Percentiles rank a stretch among this genome's conserved stretches.
Conservation (phyloP, 2,329 filamentous ascomycete genomes). For the Arthrocladium fulminans region DNA sequence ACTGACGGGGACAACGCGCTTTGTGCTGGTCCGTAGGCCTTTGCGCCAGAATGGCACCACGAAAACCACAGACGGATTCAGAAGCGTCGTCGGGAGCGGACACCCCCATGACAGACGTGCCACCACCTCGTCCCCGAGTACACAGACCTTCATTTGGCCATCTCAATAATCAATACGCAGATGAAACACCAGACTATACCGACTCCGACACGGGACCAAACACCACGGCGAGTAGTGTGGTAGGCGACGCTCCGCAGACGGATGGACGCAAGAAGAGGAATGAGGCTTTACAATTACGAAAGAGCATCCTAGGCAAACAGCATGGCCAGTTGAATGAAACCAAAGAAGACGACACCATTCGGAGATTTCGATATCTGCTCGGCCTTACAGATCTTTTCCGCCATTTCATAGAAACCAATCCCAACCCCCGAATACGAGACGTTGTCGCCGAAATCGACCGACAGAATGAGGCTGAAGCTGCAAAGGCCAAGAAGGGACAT, state of each 20-base stretch:
- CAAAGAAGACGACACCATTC: conserved; percentile 93
- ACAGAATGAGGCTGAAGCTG: conserved; percentile 67
- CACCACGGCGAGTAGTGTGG: conserved; percentile 72
- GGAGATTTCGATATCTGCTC: conserved; percentile 86
- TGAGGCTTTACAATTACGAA: conserved; percentile 79
- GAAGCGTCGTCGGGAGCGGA: conserved; percentile 37
- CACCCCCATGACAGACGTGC: conserved; percentile 38
- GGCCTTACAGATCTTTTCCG: conserved; percentile 95
- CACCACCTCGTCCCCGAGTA: conserved; percentile 13
- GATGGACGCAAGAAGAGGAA: conserved; percentile 81
- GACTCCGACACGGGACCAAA: conserved; percentile 56
- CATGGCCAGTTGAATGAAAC: conserved; percentile 85
- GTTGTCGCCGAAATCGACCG: conserved; percentile 92
- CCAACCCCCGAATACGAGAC: conserved; percentile 86
- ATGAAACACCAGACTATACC: conserved; percentile 57
- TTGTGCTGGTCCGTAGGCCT: too few species aligned
- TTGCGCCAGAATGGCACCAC: conserved; percentile 32
- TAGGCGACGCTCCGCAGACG: conserved; percentile 55
- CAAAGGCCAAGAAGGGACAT: conserved; percentile 62
- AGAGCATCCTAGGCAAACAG: conserved; percentile 90
- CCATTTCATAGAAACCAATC: conserved; percentile 97
- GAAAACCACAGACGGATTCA: conserved; percentile 27
- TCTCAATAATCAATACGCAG: conserved; percentile 31
- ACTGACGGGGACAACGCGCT: too few species aligned
- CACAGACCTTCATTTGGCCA: conserved; percentile 22